Evolutionary conservation across 495 filamentous ascomycete species (phyloP).

Genomic region (Neurospora tetraspora): DNA sequence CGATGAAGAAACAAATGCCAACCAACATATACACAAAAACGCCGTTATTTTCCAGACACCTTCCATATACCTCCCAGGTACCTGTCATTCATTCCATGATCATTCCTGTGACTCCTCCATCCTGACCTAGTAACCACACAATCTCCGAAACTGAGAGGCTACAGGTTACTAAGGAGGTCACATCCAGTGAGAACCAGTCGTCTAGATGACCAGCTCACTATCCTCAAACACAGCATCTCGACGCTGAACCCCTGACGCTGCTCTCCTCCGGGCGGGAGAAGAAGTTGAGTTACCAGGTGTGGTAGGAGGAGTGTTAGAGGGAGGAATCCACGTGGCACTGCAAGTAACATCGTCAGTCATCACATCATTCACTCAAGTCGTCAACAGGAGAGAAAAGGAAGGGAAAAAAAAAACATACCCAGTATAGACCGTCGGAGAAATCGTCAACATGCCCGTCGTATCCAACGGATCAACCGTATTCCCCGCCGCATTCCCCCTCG

Average conservation of each 20-base stretch:
- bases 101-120: not conserved
- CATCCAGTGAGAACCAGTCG: not conserved
- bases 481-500: slow-evolving; percentile 64
- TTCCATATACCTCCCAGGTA: not conserved
- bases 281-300: not conserved
- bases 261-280: not conserved
- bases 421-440: slow-evolving; percentile 28
- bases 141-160: not conserved
- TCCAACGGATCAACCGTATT: slow-evolving; percentile 54
- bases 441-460: slow-evolving; percentile 41
- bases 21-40: not conserved
- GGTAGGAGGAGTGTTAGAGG: not conserved
- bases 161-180: not conserved
- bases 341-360: not conserved
- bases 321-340: not conserved
- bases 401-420: slow-evolving; percentile 20
- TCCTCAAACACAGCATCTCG: not conserved
- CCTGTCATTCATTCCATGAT: not conserved
- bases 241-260: not conserved
- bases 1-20: not conserved
- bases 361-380: not conserved
- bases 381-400: not conserved
- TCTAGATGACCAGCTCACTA: not conserved
- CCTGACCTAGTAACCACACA: not conserved
- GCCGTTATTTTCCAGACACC: not conserved